Evolutionary conservation across 1,284 basidiomycete genomes (phyloP).

Genomic region (Leccinum fallax): DNA sequence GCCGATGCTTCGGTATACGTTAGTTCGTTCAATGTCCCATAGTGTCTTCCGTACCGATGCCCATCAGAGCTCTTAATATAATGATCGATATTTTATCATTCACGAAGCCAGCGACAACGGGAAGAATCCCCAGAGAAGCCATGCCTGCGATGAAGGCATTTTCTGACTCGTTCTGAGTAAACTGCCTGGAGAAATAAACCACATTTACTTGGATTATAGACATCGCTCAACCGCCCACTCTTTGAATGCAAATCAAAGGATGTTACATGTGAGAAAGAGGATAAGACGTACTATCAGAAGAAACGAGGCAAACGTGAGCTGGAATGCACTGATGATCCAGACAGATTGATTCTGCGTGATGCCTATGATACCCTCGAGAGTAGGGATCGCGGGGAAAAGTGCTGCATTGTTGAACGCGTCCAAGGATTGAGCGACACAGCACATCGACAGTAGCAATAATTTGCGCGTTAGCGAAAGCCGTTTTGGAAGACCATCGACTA

Average conservation of each 20-base stretch:
- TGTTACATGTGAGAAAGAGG: slow-evolving; percentile 15
- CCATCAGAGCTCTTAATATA: background rate
- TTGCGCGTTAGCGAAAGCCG: slow-evolving; percentile 30
- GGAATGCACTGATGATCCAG: slow-evolving; percentile 45
- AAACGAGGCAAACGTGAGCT: slow-evolving; percentile 47
- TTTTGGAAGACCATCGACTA: slow-evolving; percentile 23
- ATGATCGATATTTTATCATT: slow-evolving; percentile 41
- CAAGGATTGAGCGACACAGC: slow-evolving; percentile 50
- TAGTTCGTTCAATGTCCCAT: background rate
- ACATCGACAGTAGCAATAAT: slow-evolving; percentile 42
- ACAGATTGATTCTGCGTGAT: slow-evolving; percentile 57
- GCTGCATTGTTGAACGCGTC: slow-evolving; percentile 52
- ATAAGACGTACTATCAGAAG: slow-evolving; percentile 40
- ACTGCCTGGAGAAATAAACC: background rate
- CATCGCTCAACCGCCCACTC: slow-evolving; percentile 37
- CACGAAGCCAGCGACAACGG: slow-evolving; percentile 44
- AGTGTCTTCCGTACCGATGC: slow-evolving; percentile 28
- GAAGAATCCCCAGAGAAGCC: slow-evolving; percentile 39
- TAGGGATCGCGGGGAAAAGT: slow-evolving; percentile 47
- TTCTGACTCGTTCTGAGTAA: slow-evolving; percentile 19
- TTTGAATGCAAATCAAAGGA: slow-evolving; percentile 17
- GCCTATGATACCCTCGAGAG: slow-evolving; percentile 36
- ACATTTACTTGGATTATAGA: slow-evolving; percentile 33
- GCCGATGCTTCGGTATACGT: slow-evolving; percentile 38
- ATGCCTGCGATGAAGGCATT: slow-evolving; percentile 35